Evolutionary conservation across 192 early-diverging fungal genomes (phyloP), one percentile per base, ranked within the genome.

Genomic region (Backusella parvicylindrica): DNA sequence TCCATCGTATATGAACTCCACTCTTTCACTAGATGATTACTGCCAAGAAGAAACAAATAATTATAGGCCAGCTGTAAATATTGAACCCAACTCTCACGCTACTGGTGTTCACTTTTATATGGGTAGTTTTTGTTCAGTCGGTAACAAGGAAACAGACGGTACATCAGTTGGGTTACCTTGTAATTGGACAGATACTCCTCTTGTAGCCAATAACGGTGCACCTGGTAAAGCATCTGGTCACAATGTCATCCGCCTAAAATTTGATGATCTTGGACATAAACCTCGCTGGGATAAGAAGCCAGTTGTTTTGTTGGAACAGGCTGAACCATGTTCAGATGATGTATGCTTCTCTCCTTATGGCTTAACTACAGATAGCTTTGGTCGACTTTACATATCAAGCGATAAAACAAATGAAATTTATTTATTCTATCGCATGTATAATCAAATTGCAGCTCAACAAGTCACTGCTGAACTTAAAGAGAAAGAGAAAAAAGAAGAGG

Each of bases 131-230:
- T 79, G 78, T 16, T 79, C 78, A 31, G 73, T 79, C n/a, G 78
- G 78, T 33, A 50, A 70, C 32, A 12, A 26, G 0, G 43, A 71
- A 0, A 69, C 78, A 13, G 43, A 71, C 35, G 78, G 73, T 31
- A 79, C 78, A 9, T 75, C 78, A 30, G 73, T 75, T 12, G 78
- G 78, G 4, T 11, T 79, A 13, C 78, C 78, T 33, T 79, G 78
- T 33, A 74, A 71, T 30, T 79, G 78, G 78, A 79, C 78, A 23
- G 78, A 79, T 32, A 74, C 73, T 21, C 73, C 78, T 33, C 40
- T 79, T 36, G 37, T 79, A 1, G 78, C 78, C 9, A 40, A 76
- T 50, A 68, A 70, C 21, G 75, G 75, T 3, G 13, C 15, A 6
- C 23, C 40, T 21, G 75, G 68, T 6, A 13, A 40, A 70, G 5